Percentiles rank a stretch among this genome's conserved stretches.
phyloP scores from a whole-genome alignment of 192 early-diverging fungal genomes.

The Backusella mclennaniae region DNA sequence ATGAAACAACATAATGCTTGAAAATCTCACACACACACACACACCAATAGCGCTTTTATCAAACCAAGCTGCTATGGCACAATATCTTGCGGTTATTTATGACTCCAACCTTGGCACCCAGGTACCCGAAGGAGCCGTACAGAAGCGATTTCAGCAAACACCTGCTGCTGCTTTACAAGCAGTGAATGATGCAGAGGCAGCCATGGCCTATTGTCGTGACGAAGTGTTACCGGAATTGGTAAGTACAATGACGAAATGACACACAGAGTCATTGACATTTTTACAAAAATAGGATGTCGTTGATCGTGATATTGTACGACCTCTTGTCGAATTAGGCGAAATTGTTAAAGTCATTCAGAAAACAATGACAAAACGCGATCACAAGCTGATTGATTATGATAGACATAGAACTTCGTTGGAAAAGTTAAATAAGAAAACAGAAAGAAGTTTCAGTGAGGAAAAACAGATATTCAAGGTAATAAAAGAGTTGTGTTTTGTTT shows the following conservation, averaged over 20 bases:
- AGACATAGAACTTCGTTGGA: constrained; percentile 68
- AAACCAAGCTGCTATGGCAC: constrained; percentile 25
- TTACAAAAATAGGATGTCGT: constrained; percentile 53
- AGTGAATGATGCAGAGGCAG: constrained; percentile 51
- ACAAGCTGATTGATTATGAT: constrained; percentile 95
- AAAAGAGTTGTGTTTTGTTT: neutral
- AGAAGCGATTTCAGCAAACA: constrained; percentile 39
- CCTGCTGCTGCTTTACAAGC: constrained; percentile 44
- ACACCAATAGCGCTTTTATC: constrained; percentile 23
- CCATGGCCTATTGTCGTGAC: constrained; percentile 47
- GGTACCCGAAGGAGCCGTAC: constrained; percentile 50
- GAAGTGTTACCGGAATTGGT: constrained; percentile 65
- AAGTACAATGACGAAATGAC: neutral
- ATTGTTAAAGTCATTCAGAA: constrained; percentile 77
- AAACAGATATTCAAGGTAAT: constrained; percentile 63
- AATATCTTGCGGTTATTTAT: constrained; percentile 21
- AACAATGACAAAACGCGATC: constrained; percentile 84
- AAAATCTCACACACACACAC: neutral
- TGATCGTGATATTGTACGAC: constrained; percentile 78
- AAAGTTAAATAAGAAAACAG: constrained; percentile 75
- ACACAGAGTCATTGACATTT: neutral
- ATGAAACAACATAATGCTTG: neutral
- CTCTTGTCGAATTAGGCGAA: constrained; percentile 67
- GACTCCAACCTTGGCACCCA: constrained; percentile 28
- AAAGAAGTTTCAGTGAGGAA: constrained; percentile 64